Evolutionary conservation across 1,284 basidiomycete genomes (phyloP).

Genomic region (Ustilago trichophora): DNA sequence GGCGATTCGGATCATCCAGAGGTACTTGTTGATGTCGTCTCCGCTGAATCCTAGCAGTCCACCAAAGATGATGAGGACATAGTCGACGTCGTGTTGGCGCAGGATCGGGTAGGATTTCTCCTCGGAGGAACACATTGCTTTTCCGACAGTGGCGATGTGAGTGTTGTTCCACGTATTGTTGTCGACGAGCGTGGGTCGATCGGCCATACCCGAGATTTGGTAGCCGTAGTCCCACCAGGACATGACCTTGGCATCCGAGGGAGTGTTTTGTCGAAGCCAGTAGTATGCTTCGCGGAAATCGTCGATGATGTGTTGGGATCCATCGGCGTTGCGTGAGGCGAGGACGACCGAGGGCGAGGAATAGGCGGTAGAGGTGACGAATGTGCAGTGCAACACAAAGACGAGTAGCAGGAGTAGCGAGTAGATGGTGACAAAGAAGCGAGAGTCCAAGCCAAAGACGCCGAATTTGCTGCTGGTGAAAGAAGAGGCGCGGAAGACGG

Average conservation of each 20-base stretch:
- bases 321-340: constrained; percentile 81
- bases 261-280: constrained; percentile 96
- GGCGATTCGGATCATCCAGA: constrained; percentile 85
- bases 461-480: constrained; percentile 69
- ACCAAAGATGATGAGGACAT: constrained; percentile 96
- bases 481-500: constrained; percentile 20
- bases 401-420: constrained; percentile 82
- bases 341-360: constrained; percentile 98
- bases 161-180: constrained; percentile 99
- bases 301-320: constrained; percentile 93
- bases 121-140: constrained; percentile 90
- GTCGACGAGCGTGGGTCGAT: constrained; percentile 94
- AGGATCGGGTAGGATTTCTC: constrained; percentile 97
- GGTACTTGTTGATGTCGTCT: constrained; percentile 99
- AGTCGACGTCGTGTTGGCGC: constrained; percentile 96
- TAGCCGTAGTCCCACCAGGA: constrained; percentile 99
- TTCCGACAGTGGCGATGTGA: constrained; percentile 69
- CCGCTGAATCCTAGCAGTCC: constrained; percentile 96
- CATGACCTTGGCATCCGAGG: constrained; percentile 90
- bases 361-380: constrained; percentile 93
- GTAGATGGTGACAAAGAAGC: constrained; percentile 79
- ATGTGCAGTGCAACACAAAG: constrained; percentile 88
- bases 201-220: constrained; percentile 98
- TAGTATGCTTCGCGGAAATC: constrained; percentile 99
- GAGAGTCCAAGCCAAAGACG: constrained; percentile 85